phyloP scores from a whole-genome alignment of 2,329 filamentous ascomycete genomes.

The Exophiala oligosperma region DNA sequence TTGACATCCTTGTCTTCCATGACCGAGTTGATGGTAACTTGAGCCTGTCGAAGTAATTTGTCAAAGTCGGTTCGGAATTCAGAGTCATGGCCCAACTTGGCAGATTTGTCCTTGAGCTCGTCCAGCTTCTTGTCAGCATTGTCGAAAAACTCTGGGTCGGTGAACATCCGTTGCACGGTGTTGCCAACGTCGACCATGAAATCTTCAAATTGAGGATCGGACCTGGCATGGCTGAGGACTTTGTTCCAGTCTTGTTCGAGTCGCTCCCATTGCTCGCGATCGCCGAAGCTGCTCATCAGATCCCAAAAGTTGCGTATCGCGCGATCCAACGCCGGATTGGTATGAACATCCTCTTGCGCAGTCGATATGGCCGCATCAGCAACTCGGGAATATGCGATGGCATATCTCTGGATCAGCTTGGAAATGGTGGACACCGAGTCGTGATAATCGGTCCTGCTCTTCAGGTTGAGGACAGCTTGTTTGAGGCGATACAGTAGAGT shows the following conservation, averaged over 20 bases:
- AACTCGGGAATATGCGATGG: slow-evolving; percentile 72
- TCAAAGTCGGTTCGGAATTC: slow-evolving; percentile 73
- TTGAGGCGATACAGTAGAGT: slow-evolving; percentile 75
- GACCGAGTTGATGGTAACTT: slow-evolving; percentile 67
- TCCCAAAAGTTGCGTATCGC: slow-evolving; percentile 80
- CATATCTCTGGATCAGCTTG: slow-evolving; percentile 74
- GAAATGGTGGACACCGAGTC: slow-evolving; percentile 81
- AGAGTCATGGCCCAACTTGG: slow-evolving; percentile 63
- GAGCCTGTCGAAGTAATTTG: slow-evolving; percentile 66
- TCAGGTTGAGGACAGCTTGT: slow-evolving; percentile 70
- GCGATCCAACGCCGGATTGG: slow-evolving; percentile 72
- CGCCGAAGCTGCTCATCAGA: slow-evolving; percentile 77
- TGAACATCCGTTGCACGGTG: slow-evolving; percentile 77
- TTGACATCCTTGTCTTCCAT: slow-evolving; percentile 70
- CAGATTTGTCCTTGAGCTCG: slow-evolving; percentile 58
- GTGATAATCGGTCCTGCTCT: slow-evolving; percentile 76
- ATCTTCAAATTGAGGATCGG: slow-evolving; percentile 79
- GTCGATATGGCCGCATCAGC: slow-evolving; percentile 66
- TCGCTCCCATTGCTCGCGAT: slow-evolving; percentile 70
- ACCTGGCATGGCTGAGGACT: slow-evolving; percentile 71
- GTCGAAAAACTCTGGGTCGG: slow-evolving; percentile 82
- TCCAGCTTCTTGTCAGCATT: slow-evolving; percentile 67
- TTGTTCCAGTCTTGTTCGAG: slow-evolving; percentile 68
- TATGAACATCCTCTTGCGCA: slow-evolving; percentile 68
- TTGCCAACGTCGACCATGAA: slow-evolving; percentile 72